A percentile compares a stretch with the other conserved stretches of the same genome.
Evolutionary conservation across 2,329 filamentous ascomycete species (phyloP).

Genomic region (Dactylella cylindrospora): DNA sequence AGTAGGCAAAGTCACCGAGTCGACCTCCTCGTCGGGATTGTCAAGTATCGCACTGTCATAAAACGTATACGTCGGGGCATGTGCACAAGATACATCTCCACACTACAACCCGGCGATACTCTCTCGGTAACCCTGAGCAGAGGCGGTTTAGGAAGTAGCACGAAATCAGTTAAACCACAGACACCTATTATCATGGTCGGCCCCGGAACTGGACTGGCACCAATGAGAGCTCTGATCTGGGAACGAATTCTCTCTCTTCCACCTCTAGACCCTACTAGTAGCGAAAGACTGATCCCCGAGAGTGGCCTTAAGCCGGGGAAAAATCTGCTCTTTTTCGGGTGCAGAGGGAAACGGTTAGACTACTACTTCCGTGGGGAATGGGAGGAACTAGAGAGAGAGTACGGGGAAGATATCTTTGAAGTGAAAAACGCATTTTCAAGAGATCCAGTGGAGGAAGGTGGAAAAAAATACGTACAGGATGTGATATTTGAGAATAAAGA

Average conservation of each 20-base stretch:
- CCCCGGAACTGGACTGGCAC: conserved; percentile 83
- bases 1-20: conserved; percentile 56
- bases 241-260: conserved; percentile 60
- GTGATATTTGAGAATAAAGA: conserved; percentile 58
- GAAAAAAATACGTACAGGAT: conserved; percentile 70
- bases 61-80: conserved; percentile 81
- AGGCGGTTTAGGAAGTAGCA: conserved; percentile 55
- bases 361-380: conserved; percentile 83
- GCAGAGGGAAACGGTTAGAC: conserved; percentile 71
- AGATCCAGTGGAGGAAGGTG: conserved; percentile 58
- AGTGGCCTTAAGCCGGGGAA: conserved; percentile 51
- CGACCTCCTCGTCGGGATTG: conserved; percentile 79
- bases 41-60: conserved; percentile 87
- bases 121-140: conserved; percentile 64
- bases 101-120: conserved; percentile 61
- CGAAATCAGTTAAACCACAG: conserved; percentile 54
- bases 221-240: conserved; percentile 76
- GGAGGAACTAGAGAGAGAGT: conserved; percentile 54
- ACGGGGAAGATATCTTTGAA: conserved; percentile 54
- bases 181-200: conserved; percentile 73
- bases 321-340: conserved; percentile 77
- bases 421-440: conserved; percentile 70
- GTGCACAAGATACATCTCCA: conserved; percentile 81
- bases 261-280: conserved; percentile 5
- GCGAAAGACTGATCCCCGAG: conserved; percentile 12